Conservation (phyloP, 2,329 filamentous ascomycete species). For the Pseudopithomyces maydicus region DNA sequence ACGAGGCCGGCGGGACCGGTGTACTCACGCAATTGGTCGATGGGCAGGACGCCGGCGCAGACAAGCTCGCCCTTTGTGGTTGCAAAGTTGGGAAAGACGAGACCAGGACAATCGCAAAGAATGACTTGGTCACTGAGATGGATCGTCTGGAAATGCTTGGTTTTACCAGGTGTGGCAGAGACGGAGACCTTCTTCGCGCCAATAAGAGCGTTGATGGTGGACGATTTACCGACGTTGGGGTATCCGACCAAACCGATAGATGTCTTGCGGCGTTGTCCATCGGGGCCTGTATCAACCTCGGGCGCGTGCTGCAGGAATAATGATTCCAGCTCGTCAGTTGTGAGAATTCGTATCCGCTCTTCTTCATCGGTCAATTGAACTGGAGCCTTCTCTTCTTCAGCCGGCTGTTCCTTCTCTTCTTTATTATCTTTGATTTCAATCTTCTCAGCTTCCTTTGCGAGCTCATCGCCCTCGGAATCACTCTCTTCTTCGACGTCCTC, state of each 20-base stretch:
- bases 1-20: constrained; percentile 85
- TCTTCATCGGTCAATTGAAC: constrained; percentile 46
- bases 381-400: constrained; percentile 46
- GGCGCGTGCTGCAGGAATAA: constrained; percentile 82
- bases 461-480: constrained; percentile 56
- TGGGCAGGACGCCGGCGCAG: constrained; percentile 91
- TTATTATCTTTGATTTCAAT: constrained; percentile 52
- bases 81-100: constrained; percentile 98
- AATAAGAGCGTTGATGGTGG: constrained; percentile 98
- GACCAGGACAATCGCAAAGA: constrained; percentile 96
- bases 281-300: constrained; percentile 57
- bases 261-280: constrained; percentile 66
- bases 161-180: constrained; percentile 95
- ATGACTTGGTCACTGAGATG: constrained; percentile 88
- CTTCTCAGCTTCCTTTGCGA: constrained; percentile 51
- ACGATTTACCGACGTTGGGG: constrained; percentile 98
- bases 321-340: constrained; percentile 88
- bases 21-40: constrained; percentile 94
- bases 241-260: constrained; percentile 95
- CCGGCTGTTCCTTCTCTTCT: constrained; percentile 48
- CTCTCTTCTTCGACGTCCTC: constrained; percentile 48
- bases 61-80: constrained; percentile 96
- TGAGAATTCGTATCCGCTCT: constrained; percentile 73
- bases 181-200: constrained; percentile 98
- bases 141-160: constrained; percentile 98